Evolutionary conservation across 2,329 filamentous ascomycete genomes (phyloP), one percentile per base, ranked within the genome.

Genomic region (Microcyclospora pomicola): DNA sequence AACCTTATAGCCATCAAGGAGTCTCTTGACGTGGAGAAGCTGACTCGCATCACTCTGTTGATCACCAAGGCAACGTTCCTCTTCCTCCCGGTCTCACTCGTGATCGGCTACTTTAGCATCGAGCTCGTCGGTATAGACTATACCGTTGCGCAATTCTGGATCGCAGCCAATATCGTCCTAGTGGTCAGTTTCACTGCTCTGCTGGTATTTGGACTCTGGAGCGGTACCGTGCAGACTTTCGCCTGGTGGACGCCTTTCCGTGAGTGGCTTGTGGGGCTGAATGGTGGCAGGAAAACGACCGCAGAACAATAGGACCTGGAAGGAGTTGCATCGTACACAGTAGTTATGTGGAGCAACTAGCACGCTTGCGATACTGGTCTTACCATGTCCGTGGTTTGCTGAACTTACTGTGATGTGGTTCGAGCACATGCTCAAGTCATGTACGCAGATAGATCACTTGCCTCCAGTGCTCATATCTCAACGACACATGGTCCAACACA

Each of bases 1-100:
- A 83, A 81, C 55, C 68, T 86, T 45, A 82, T 80, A 41, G 75
- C 80, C 13, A 75, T 84, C 51, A 83, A 81, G 53, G 79, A 85
- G 56, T 82, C 79, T 0, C 72, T 76, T 45, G 73, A 75, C 3
- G 80, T 83, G 9, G 80, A 82, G 42, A 71, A 77, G 14, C 67
- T 86, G 14, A 84, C 80, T 0, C 67, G 80, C 40, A 77, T 80
- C 45, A 82, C 80, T 3, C 74, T 83, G 4, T 62, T 86, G 5
- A 66, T 86, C 9, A 80, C 79, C 34, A 85, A 86, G 54, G 73
- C 80, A 5, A 82, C 77, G 10, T 80, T 85, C 31, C 65, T 85
- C 36, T 86, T 86, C 60, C 66, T 85, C 39, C 81, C 81, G 0
- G 77, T 85, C 42, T 79, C 72, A 47, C 68, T 85, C 35, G 77